These are phyloP conservation scores for Aspergillus diversus DNA, from an alignment of 495 filamentous ascomycete genomes.

Conservation along the genomic window DNA sequence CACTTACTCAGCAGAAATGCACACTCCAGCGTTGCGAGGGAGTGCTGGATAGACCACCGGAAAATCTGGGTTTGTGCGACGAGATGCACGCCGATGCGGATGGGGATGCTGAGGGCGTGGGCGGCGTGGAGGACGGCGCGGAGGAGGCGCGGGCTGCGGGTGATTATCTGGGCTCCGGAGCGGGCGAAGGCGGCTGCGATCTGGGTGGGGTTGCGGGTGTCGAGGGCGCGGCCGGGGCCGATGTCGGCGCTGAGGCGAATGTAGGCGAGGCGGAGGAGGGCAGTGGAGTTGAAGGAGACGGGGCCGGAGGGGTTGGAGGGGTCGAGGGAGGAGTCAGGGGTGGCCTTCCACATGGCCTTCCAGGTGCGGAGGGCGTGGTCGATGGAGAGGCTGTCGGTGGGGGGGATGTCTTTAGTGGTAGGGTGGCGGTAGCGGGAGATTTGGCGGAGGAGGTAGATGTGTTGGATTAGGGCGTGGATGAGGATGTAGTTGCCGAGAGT, in stretches of 20 bases:
- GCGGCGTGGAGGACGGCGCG: constrained; percentile 38
- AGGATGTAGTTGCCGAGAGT: constrained; percentile 35
- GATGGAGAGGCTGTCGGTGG: constrained; percentile 17
- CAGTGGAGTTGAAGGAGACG: constrained; percentile 39
- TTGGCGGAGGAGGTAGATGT: constrained; percentile 34
- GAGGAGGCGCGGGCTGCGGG: constrained; percentile 20
- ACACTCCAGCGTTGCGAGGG: too few species aligned
- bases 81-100: constrained; percentile 24
- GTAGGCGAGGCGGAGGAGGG: constrained; percentile 43
- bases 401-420: constrained; percentile 44
- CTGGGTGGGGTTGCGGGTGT: constrained; percentile 30
- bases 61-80: too few species aligned
- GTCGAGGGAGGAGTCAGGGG: constrained; percentile 30
- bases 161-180: constrained; percentile 6
- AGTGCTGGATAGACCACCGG: too few species aligned
- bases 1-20: too few species aligned
- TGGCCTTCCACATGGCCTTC: constrained; percentile 32
- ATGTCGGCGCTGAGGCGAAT: constrained; percentile 38
- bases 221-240: constrained; percentile 32
- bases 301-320: constrained; percentile 42
- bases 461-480: constrained; percentile 38
- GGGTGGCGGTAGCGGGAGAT: constrained; percentile 17
- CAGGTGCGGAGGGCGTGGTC: constrained; percentile 44
- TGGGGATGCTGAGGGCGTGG: constrained; percentile 43
- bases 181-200: constrained; percentile 17